phyloP scores from a whole-genome alignment of 2,329 filamentous ascomycete genomes.

The Colletotrichum viniferum region DNA sequence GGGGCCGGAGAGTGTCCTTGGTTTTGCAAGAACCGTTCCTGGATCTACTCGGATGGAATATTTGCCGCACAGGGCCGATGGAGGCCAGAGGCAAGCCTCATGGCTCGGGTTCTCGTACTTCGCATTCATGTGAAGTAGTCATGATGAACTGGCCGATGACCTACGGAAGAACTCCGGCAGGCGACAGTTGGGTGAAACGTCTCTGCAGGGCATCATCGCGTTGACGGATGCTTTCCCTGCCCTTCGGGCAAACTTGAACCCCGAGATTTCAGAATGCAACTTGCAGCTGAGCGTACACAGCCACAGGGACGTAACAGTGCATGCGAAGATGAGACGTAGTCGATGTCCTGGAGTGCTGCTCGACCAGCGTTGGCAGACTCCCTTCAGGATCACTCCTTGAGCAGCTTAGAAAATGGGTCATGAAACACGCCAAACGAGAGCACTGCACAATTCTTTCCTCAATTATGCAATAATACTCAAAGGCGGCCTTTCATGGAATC shows the following conservation, averaged over 20 bases:
- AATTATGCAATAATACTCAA: neutral
- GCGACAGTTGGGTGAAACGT: neutral
- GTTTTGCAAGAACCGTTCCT: neutral
- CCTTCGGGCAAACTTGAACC: neutral
- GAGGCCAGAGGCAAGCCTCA: neutral
- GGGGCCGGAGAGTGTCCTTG: neutral
- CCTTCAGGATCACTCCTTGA: neutral
- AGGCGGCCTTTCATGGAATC: accelerated
- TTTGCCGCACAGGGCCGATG: neutral
- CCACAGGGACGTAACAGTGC: neutral
- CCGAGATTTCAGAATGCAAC: neutral
- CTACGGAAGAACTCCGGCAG: neutral
- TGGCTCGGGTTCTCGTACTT: neutral
- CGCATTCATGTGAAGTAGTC: neutral
- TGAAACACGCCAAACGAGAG: neutral
- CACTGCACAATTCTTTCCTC: neutral
- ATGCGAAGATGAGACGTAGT: neutral
- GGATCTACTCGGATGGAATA: neutral
- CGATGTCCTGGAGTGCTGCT: neutral
- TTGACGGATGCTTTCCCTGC: neutral
- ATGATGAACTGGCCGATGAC: neutral
- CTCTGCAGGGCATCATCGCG: neutral
- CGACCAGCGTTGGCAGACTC: neutral
- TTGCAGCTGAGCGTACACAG: neutral
- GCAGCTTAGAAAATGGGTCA: neutral